Evolutionary conservation across 495 filamentous ascomycete genomes (phyloP).

Genomic region (Annulohypoxylon stygium): DNA sequence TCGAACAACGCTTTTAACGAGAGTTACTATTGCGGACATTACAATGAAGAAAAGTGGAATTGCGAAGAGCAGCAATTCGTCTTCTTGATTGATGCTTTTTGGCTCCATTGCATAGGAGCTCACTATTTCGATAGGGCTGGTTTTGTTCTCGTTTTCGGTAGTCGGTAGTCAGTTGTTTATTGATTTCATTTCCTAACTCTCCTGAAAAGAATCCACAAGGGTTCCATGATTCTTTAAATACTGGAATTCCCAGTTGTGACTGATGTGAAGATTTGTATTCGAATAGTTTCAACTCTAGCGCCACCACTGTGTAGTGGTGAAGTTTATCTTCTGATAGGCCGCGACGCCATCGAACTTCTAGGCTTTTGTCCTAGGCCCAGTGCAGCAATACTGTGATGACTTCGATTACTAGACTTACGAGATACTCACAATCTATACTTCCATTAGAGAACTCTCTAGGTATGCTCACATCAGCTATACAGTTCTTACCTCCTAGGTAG

Average conservation of each 20-base stretch:
- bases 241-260: not conserved
- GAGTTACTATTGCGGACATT: not conserved
- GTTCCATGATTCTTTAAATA: not conserved
- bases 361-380: not conserved
- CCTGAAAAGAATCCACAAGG: not conserved
- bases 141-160: not conserved
- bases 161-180: not conserved
- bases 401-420: not conserved
- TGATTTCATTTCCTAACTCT: not conserved
- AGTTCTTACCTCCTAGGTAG: too few species aligned
- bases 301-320: not conserved
- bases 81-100: not conserved
- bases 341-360: not conserved
- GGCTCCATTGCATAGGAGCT: not conserved
- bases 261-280: not conserved
- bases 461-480: too few species aligned
- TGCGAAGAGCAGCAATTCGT: not conserved
- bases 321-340: not conserved
- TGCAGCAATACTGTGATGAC: not conserved
- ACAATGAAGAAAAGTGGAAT: not conserved
- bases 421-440: too few species aligned
- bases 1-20: not conserved
- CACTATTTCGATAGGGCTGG: not conserved
- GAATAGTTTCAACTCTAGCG: not conserved
- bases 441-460: too few species aligned